phyloP scores from a whole-genome alignment of 805 yeast genomes.

The Saccharomycopsis babjevae region DNA sequence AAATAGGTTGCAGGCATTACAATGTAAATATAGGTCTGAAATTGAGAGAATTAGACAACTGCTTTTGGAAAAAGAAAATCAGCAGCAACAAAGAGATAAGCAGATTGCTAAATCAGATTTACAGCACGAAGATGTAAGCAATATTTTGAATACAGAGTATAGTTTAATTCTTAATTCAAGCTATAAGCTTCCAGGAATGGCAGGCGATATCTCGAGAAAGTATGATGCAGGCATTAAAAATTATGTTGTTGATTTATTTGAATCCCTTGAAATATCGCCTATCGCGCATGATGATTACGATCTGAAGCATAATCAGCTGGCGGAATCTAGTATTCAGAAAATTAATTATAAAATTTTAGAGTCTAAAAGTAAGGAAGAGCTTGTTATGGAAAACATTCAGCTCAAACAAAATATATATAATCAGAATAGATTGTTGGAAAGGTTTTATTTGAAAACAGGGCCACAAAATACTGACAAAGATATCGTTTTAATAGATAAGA shows the following conservation, averaged over 20 bases:
- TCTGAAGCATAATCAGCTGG: neutral
- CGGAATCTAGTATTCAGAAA: neutral
- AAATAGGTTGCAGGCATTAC: neutral
- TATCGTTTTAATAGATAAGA: constrained; percentile 13
- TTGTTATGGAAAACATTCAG: constrained; percentile 14
- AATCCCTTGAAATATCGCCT: neutral
- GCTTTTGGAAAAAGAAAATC: neutral
- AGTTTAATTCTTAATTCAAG: constrained; percentile 7
- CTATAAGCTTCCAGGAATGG: neutral
- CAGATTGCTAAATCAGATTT: neutral
- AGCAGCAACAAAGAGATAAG: neutral
- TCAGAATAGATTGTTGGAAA: constrained; percentile 2
- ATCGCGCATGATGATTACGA: neutral
- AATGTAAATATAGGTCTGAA: neutral
- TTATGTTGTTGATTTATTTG: constrained; percentile 4
- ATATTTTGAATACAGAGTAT: constrained; percentile 6
- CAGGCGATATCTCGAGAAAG: neutral
- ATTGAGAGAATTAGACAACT: neutral
- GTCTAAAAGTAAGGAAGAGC: constrained; percentile 13
- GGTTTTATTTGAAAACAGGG: neutral
- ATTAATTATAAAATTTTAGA: neutral
- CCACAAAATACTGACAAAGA: neutral
- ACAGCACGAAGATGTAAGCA: neutral
- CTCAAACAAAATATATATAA: constrained; percentile 9
- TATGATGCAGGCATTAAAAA: neutral